phyloP scores from a whole-genome alignment of 225 moss, liverwort and hornwort species.

The Pleurozium schreberi region DNA sequence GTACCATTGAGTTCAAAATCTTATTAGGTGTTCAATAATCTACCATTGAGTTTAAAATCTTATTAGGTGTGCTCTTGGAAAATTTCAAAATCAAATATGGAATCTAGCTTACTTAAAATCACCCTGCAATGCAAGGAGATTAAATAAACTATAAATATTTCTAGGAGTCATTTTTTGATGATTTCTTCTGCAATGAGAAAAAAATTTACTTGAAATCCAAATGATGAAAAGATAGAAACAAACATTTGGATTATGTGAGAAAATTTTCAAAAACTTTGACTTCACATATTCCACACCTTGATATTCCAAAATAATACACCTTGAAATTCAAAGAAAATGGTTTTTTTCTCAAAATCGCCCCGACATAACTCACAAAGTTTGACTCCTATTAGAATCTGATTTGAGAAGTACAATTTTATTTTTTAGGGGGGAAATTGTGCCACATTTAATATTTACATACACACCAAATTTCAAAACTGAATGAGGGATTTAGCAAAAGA shows the following conservation, averaged over 20 bases:
- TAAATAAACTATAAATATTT: too few relatives aligned
- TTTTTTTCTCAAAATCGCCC: neutral
- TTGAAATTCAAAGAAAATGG: neutral
- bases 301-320: neutral
- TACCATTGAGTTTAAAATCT: too few relatives aligned
- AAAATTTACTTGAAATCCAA: neutral
- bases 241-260: neutral
- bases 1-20: too few relatives aligned
- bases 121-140: too few relatives aligned
- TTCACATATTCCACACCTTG: neutral
- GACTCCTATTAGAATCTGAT: neutral
- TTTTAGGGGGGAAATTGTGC: too few relatives aligned
- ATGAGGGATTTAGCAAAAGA: neutral
- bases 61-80: too few relatives aligned
- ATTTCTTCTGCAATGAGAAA: neutral
- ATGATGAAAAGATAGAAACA: rapidly evolving
- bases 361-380: neutral
- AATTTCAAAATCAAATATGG: too few relatives aligned
- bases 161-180: neutral
- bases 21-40: too few relatives aligned
- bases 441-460: neutral
- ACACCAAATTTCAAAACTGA: rapidly evolving
- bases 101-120: too few relatives aligned
- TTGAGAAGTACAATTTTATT: neutral
- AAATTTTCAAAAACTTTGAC: neutral